Evolutionary conservation across 2,329 filamentous ascomycete genomes (phyloP).

Genomic region (Pseudocercospora fuligena): DNA sequence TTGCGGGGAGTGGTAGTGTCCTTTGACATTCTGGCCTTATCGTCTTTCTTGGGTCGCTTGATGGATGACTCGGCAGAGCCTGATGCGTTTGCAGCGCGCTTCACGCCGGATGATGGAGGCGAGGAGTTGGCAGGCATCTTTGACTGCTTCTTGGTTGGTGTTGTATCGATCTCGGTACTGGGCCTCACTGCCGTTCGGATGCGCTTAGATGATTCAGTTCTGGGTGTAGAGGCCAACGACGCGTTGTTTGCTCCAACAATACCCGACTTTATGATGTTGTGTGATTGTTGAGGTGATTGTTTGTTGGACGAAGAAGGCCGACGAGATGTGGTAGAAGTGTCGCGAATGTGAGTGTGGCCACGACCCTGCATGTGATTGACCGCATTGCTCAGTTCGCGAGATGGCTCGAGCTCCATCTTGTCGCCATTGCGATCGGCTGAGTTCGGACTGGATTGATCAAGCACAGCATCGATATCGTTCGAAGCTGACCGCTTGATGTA

Average conservation of each 20-base stretch:
- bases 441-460: background rate
- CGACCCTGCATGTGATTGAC: slow-evolving; percentile 1
- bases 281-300: slow-evolving; percentile 1
- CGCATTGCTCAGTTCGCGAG: background rate
- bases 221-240: background rate
- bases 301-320: background rate
- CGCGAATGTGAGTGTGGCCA: background rate
- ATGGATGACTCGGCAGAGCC: background rate
- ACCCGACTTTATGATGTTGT: background rate
- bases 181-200: background rate
- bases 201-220: background rate
- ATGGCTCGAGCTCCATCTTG: background rate
- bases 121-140: background rate
- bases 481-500: background rate
- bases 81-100: background rate
- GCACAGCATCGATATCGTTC: background rate
- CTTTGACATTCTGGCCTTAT: background rate
- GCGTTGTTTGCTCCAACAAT: background rate
- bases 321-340: background rate
- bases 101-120: background rate
- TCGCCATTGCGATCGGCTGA: background rate
- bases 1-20: background rate
- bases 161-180: background rate
- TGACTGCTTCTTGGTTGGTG: background rate
- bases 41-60: slow-evolving; percentile 5